These are phyloP conservation scores for Cydonia oblonga DNA, from an alignment of 331 rosid genomes.

Conservation along the genomic window DNA sequence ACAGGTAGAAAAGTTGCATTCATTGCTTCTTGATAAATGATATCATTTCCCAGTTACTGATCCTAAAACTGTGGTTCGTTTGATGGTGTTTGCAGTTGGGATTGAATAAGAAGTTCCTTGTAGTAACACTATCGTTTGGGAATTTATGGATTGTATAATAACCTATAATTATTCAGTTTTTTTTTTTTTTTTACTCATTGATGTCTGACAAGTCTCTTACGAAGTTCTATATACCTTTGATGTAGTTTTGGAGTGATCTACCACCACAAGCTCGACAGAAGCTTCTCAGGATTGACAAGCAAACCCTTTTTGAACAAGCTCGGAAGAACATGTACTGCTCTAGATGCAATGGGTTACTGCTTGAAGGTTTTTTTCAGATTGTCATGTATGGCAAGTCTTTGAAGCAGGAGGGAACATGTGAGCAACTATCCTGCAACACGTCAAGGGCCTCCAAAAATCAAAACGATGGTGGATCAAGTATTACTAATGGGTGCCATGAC, in stretches of 20 bases:
- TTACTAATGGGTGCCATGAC: constrained; percentile 46
- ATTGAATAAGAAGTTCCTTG: not conserved
- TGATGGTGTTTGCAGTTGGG: not conserved
- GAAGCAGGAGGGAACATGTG: constrained; percentile 59
- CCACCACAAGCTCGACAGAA: constrained; percentile 61
- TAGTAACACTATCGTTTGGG: not conserved
- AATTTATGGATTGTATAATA: not conserved
- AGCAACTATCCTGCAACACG: constrained; percentile 38
- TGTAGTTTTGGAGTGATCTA: constrained; percentile 85
- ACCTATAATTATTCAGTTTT: not conserved
- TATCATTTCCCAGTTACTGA: not conserved
- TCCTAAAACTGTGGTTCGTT: not conserved
- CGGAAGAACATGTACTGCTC: constrained; percentile 99
- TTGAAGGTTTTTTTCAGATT: constrained; percentile 94
- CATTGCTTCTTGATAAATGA: not conserved
- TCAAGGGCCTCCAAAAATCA: constrained; percentile 43
- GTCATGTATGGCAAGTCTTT: constrained; percentile 85
- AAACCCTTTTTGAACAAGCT: constrained; percentile 92
- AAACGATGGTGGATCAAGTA: constrained; percentile 34
- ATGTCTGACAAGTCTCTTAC: constrained; percentile 6
- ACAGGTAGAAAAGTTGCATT: not conserved
- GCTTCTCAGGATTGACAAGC: constrained; percentile 88
- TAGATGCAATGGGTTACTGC: constrained; percentile 94
- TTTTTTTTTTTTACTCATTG: not conserved
- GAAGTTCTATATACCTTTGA: constrained; percentile 13